Conservation (phyloP, 805 yeast genomes). For the Lipomyces anomalus region DNA sequence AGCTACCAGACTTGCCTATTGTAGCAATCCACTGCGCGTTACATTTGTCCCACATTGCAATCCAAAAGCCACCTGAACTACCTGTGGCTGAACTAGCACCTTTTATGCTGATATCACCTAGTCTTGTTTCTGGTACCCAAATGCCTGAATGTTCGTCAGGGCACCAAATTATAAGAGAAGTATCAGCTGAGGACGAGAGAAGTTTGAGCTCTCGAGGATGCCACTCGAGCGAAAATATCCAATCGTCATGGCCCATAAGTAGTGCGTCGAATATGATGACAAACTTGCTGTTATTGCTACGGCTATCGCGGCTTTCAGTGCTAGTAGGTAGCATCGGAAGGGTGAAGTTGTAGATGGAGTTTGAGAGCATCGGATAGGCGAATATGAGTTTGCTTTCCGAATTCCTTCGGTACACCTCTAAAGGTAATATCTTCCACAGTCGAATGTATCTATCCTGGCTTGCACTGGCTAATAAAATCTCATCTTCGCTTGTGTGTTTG, state of each 20-base stretch:
- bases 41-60: constrained; percentile 57
- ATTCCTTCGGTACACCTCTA: constrained; percentile 5
- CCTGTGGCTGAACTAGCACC: constrained; percentile 99
- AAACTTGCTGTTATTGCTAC: constrained; percentile 36
- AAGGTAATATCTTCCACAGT: constrained; percentile 53
- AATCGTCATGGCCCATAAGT: constrained; percentile 96
- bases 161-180: constrained; percentile 90
- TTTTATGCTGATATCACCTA: constrained; percentile 89
- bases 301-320: background rate
- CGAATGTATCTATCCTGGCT: constrained; percentile 91
- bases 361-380: constrained; percentile 15
- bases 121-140: constrained; percentile 74
- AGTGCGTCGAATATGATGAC: constrained; percentile 78
- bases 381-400: constrained; percentile 4
- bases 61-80: constrained; percentile 71
- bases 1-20: constrained; percentile 87
- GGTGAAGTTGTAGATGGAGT: constrained; percentile 13
- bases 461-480: constrained; percentile 59
- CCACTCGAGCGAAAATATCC: constrained; percentile 88
- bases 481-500: constrained; percentile 33
- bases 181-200: constrained; percentile 85
- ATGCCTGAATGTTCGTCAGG: constrained; percentile 81
- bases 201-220: constrained; percentile 57
- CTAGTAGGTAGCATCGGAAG: background rate
- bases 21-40: constrained; percentile 49